phyloP scores from a whole-genome alignment of 208 protist genomes.

The Trichomonas tenax region DNA sequence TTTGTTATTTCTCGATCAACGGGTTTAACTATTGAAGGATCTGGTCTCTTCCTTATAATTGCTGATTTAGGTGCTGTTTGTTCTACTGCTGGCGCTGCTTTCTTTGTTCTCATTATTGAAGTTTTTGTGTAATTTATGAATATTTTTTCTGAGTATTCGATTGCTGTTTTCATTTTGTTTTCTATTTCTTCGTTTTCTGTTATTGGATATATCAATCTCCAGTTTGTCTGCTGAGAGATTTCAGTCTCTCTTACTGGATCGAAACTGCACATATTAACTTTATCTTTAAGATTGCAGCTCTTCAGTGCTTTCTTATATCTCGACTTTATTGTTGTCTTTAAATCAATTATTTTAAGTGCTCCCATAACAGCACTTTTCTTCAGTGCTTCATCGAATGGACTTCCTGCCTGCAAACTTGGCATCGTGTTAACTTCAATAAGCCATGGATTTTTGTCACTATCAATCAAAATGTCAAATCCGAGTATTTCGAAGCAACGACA shows the following conservation, averaged over 20 bases:
- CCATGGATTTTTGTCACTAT: conserved; percentile 25
- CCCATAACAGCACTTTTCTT: conserved; percentile 26
- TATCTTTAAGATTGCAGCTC: not conserved
- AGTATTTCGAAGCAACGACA: conserved; percentile 31
- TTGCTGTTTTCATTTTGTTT: not conserved
- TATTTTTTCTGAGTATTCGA: not conserved
- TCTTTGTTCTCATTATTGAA: too few species aligned
- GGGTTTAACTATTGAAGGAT: too few species aligned
- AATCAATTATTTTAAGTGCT: conserved; percentile 28
- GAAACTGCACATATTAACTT: not conserved
- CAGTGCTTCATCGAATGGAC: conserved; percentile 26
- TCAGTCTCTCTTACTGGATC: not conserved
- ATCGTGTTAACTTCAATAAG: conserved; percentile 36
- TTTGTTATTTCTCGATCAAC: too few species aligned
- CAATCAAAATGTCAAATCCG: conserved; percentile 38
- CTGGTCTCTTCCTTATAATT: too few species aligned
- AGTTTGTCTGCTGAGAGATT: not conserved
- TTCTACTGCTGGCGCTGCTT: too few species aligned
- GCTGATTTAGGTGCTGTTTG: too few species aligned
- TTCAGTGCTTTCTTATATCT: not conserved
- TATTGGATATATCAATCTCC: not conserved
- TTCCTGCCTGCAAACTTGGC: conserved; percentile 26
- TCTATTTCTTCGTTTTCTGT: not conserved
- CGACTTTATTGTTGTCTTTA: not conserved
- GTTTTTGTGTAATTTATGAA: too few species aligned